These are phyloP conservation scores for Xylaria sp. DNA, from an alignment of 2,329 filamentous ascomycete species.

Conservation along the genomic window DNA sequence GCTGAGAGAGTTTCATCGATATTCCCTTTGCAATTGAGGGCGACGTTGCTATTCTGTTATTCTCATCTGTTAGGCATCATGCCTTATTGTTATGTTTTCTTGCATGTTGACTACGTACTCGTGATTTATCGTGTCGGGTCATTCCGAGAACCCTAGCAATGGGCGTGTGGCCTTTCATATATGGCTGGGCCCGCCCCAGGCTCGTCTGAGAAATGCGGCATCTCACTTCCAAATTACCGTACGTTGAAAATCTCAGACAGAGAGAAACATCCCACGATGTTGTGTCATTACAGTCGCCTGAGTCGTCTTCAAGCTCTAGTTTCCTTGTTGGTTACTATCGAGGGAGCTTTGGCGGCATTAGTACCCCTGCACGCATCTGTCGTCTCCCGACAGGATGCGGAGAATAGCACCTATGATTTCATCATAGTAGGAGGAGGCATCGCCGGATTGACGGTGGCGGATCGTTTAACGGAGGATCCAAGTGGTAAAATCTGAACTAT, in stretches of 20 bases:
- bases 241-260: not conserved
- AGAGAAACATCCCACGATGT: not conserved
- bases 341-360: not conserved
- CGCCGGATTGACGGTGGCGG: slow-evolving; percentile 28
- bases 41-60: not conserved
- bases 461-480: slow-evolving; percentile 29
- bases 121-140: not conserved
- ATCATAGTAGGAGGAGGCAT: slow-evolving; percentile 30
- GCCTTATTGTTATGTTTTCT: slow-evolving; percentile 3
- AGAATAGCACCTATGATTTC: slow-evolving; percentile 24
- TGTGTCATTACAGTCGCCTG: not conserved
- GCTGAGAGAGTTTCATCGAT: not conserved
- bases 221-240: not conserved
- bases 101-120: not conserved
- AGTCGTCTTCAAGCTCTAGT: not conserved
- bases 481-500: not conserved
- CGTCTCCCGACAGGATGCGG: slow-evolving; percentile 1
- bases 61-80: slow-evolving; percentile 1
- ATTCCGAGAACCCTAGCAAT: not conserved
- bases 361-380: slow-evolving; percentile 12
- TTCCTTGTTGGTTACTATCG: not conserved
- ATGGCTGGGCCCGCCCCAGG: not conserved
- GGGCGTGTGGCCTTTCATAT: not conserved
- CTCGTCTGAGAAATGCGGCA: not conserved
- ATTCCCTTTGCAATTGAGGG: too few relatives aligned